Evolutionary conservation across 1,139 yeast genomes (phyloP).

Genomic region (Yueomyces sp.): DNA sequence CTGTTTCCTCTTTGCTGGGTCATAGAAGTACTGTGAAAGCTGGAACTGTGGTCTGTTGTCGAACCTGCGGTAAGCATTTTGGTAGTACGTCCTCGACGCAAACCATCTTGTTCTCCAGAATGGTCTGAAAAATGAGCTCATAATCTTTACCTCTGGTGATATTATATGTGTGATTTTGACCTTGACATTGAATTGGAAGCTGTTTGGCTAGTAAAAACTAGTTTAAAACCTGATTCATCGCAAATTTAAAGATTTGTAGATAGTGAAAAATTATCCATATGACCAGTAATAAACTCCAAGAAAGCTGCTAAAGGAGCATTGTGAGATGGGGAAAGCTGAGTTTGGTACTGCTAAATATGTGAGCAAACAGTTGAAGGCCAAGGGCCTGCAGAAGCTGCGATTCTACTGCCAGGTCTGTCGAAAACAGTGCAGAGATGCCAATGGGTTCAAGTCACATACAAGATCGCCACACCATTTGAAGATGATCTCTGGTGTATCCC

Average conservation of each 20-base stretch:
- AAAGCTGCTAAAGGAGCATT: neutral
- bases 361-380: slow-evolving; percentile 65
- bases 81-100: too few relatives aligned
- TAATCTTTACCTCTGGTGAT: too few relatives aligned
- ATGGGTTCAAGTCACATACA: slow-evolving; percentile 85
- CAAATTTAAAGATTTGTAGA: neutral
- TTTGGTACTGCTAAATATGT: slow-evolving; percentile 73
- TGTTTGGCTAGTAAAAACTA: too few relatives aligned
- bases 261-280: neutral
- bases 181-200: too few relatives aligned
- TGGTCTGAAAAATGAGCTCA: too few relatives aligned
- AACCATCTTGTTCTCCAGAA: too few relatives aligned
- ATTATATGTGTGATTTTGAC: too few relatives aligned
- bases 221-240: neutral
- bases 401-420: slow-evolving; percentile 88
- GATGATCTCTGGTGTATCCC: slow-evolving; percentile 36
- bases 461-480: slow-evolving; percentile 64
- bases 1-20: slow-evolving; percentile 11
- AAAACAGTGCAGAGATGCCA: slow-evolving; percentile 90
- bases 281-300: neutral
- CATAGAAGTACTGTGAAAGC: neutral
- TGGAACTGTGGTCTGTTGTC: neutral
- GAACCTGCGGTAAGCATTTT: neutral
- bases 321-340: slow-evolving; percentile 47
- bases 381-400: slow-evolving; percentile 73